A percentile compares a stretch with the other conserved stretches of the same genome.
phyloP scores from a whole-genome alignment of 352 stramenopile genomes.

The Globisporangium abappressorium region DNA sequence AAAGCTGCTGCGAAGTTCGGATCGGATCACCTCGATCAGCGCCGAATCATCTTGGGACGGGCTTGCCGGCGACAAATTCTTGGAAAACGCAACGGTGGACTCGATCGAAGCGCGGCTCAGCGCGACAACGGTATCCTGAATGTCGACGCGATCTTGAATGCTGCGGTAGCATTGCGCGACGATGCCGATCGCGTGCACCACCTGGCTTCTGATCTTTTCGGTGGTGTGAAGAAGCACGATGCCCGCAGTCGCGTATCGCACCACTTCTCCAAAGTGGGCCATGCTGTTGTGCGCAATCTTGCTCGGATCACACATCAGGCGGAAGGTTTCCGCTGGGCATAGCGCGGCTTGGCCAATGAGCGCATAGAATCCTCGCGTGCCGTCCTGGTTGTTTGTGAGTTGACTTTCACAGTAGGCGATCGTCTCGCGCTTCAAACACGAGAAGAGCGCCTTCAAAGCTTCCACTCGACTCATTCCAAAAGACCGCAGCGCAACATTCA shows the following conservation, averaged over 20 bases:
- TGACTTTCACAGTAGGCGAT: constrained; percentile 18
- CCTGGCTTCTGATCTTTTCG: constrained; percentile 27
- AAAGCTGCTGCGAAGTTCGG: constrained; percentile 28
- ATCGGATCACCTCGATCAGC: constrained; percentile 19
- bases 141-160: constrained; percentile 13
- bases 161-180: constrained; percentile 33
- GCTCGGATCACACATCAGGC: constrained; percentile 38
- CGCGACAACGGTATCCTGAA: constrained; percentile 31
- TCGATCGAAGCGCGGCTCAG: constrained; percentile 44
- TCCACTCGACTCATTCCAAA: constrained; percentile 30
- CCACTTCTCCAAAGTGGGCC: constrained; percentile 34
- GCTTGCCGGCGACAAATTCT: constrained; percentile 18
- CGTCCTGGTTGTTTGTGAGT: background rate
- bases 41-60: background rate
- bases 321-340: constrained; percentile 39
- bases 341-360: constrained; percentile 35
- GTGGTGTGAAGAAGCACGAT: constrained; percentile 56
- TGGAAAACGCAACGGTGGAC: constrained; percentile 38
- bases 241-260: constrained; percentile 39
- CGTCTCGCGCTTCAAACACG: constrained; percentile 38
- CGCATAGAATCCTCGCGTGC: constrained; percentile 17
- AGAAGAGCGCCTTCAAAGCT: constrained; percentile 39
- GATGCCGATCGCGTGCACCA: constrained; percentile 35
- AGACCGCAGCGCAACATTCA: constrained; percentile 37
- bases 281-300: constrained; percentile 25